Conservation (phyloP, 352 stramenopile genomes). For the Aphanomyces euteiches region DNA sequence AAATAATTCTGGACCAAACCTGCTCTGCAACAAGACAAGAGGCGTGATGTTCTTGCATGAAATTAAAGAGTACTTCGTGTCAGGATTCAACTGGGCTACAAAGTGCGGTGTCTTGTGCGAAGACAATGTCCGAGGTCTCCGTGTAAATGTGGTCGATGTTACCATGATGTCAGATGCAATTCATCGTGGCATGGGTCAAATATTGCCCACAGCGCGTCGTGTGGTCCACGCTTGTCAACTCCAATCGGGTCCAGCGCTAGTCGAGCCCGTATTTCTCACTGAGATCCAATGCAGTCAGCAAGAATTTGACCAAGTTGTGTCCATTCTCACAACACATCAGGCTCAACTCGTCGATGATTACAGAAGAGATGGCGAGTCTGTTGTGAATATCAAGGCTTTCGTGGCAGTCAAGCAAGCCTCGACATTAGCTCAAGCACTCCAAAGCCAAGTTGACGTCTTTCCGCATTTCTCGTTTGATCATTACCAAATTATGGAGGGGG, state of each 20-base stretch:
- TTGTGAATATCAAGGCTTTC: no score
- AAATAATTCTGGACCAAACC: constrained; percentile 87
- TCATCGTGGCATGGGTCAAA: constrained; percentile 92
- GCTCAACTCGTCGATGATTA: no score
- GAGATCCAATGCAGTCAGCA: constrained; percentile 37
- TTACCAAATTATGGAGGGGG: no score
- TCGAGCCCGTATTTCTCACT: constrained; percentile 91
- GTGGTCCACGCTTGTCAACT: constrained; percentile 88
- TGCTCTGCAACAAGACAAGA: constrained; percentile 90
- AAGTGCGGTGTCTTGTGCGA: constrained; percentile 86
- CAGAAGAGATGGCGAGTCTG: no score
- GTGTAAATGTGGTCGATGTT: constrained; percentile 92
- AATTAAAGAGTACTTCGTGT: constrained; percentile 91
- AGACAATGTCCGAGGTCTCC: constrained; percentile 81
- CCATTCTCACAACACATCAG: no score
- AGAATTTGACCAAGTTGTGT: no score
- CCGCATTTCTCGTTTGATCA: no score
- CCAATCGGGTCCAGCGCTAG: constrained; percentile 66
- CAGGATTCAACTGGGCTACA: constrained; percentile 89
- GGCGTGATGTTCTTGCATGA: constrained; percentile 93
- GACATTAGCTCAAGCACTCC: no score
- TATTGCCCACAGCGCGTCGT: constrained; percentile 89
- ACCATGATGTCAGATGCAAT: constrained; percentile 92
- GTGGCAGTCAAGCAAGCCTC: no score
- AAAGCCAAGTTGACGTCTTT: no score